Percentiles rank a stretch among this genome's conserved stretches.
Evolutionary conservation across 495 filamentous ascomycete genomes (phyloP).

Genomic region (Tuber umbilicatum): DNA sequence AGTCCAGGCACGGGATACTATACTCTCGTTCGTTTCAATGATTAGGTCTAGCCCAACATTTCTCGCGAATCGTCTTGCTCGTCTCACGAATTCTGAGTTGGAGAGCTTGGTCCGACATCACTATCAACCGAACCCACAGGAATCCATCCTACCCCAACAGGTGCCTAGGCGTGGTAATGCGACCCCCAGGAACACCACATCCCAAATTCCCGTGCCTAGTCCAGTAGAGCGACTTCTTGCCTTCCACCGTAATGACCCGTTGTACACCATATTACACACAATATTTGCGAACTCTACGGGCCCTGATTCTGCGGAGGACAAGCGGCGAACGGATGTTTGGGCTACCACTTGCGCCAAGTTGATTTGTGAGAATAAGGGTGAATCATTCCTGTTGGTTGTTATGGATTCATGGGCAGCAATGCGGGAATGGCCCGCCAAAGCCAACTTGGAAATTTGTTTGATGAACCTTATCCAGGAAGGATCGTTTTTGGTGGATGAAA

Average conservation of each 20-base stretch:
- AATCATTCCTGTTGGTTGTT: conserved; percentile 61
- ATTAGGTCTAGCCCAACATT: conserved; percentile 82
- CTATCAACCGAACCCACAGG: conserved; percentile 66
- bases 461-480: conserved; percentile 91
- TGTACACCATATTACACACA: conserved; percentile 79
- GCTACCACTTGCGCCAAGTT: conserved; percentile 78
- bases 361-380: conserved; percentile 55
- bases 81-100: conserved; percentile 66
- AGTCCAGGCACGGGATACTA: conserved; percentile 61
- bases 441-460: conserved; percentile 84
- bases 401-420: conserved; percentile 80
- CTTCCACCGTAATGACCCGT: conserved; percentile 78
- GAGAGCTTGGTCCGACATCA: conserved; percentile 66
- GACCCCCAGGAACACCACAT: conserved; percentile 24
- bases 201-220: conserved; percentile 48
- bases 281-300: conserved; percentile 80
- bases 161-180: conserved; percentile 52
- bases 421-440: conserved; percentile 80
- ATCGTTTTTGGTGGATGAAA: conserved; percentile 73
- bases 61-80: conserved; percentile 68
- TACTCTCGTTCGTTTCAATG: conserved; percentile 71
- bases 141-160: conserved; percentile 71
- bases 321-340: conserved; percentile 72
- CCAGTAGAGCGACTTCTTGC: conserved; percentile 66
- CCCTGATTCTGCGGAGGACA: conserved; percentile 68